Conservation (phyloP, 2,329 filamentous ascomycete species). For the Beauveria australis region DNA sequence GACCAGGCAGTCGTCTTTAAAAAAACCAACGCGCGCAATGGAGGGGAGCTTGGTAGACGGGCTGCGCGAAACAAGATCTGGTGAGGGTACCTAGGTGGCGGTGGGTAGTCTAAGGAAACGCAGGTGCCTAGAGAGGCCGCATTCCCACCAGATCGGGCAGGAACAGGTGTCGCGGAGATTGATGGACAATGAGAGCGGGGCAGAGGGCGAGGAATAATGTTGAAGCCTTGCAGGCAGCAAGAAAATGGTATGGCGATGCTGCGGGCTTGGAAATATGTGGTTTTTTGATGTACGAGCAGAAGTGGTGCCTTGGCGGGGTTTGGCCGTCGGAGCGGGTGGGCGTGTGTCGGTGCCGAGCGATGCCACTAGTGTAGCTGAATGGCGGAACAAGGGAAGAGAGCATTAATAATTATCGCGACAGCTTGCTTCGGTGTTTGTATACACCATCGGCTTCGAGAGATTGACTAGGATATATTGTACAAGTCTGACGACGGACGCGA, state of each 20-base stretch:
- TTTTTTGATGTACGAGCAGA: not conserved
- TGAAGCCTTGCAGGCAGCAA: slow-evolving; percentile 10
- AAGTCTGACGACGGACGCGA: too few species aligned
- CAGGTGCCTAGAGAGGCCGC: slow-evolving; percentile 1
- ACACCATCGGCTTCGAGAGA: too few species aligned
- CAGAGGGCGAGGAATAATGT: not conserved
- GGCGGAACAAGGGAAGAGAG: too few species aligned
- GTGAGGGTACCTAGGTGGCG: not conserved
- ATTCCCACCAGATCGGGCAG: slow-evolving; percentile 6
- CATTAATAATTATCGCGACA: too few species aligned
- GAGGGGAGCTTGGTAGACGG: slow-evolving; percentile 6
- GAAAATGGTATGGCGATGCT: not conserved
- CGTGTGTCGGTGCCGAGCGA: not conserved
- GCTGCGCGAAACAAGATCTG: not conserved
- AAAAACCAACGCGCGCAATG: not conserved
- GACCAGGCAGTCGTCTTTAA: not conserved
- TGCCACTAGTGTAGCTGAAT: not conserved
- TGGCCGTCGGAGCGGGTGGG: not conserved
- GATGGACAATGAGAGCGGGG: not conserved
- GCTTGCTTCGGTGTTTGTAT: too few species aligned
- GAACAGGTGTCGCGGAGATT: slow-evolving; percentile 3
- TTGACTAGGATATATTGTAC: too few species aligned
- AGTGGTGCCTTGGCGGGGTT: slow-evolving; percentile 7
- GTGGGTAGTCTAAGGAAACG: not conserved
- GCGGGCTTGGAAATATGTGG: not conserved